Conservation (phyloP, 371 early-diverging fungal genomes). For the Nematocida sp. region DNA sequence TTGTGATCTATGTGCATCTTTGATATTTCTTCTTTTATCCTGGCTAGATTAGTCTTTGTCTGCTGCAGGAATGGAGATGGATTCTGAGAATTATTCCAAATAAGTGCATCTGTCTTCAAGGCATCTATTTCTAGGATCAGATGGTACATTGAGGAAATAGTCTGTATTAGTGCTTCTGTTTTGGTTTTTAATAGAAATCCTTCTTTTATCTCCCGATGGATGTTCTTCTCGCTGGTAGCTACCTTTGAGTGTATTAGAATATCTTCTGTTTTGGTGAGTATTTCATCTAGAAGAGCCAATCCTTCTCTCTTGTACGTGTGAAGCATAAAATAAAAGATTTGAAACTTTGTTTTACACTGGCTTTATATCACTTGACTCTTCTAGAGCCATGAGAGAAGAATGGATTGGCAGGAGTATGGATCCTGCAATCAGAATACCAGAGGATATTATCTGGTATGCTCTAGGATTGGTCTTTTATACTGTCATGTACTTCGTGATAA, state of each 20-base stretch:
- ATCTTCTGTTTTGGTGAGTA: constrained; percentile 29
- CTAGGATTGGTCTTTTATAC: constrained; percentile 4
- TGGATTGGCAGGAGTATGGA: constrained; percentile 20
- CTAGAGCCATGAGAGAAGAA: constrained; percentile 21
- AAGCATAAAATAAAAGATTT: constrained; percentile 47
- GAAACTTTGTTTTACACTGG: constrained; percentile 23
- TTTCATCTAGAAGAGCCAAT: constrained; percentile 27
- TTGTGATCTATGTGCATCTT: background rate
- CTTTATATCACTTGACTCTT: background rate
- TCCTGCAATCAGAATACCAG: constrained; percentile 16
- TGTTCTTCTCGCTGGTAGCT: constrained; percentile 17
- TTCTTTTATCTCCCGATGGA: constrained; percentile 42
- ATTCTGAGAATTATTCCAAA: background rate
- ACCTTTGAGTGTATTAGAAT: constrained; percentile 16
- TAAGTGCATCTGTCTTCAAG: background rate
- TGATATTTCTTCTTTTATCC: background rate
- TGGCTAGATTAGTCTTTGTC: background rate
- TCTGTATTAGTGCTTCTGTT: constrained; percentile 9
- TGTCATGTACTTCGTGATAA: constrained; percentile 2
- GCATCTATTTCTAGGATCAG: constrained; percentile 15
- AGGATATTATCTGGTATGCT: constrained; percentile 6
- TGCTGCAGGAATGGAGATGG: constrained; percentile 5
- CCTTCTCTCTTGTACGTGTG: constrained; percentile 17
- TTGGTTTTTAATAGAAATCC: constrained; percentile 37
- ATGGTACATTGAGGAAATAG: constrained; percentile 11